Evolutionary conservation across 2,329 filamentous ascomycete genomes (phyloP), one percentile per base, ranked within the genome.

Genomic region (Fusarium torulosum): DNA sequence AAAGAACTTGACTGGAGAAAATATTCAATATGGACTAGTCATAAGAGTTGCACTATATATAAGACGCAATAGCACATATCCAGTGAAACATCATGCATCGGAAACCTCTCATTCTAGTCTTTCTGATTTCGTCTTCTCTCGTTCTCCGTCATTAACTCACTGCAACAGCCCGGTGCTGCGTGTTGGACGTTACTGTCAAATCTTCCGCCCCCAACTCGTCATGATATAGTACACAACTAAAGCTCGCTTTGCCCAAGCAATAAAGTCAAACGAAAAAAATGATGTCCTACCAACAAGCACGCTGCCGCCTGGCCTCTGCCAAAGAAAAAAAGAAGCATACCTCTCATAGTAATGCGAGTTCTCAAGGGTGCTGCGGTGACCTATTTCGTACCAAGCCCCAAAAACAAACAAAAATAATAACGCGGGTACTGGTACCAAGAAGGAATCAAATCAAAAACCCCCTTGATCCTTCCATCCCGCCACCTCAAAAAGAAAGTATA

Each of bases 401-500:
- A 52, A 64, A 66, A 63, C 25, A 62, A 71, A 60, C 58, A 63
- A 29, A 55, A 43, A 52, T 13, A 27, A 19, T n/a, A 8, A 70
- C 58, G 47, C 60, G 64, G 59, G 54, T 58, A 60, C 54, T 66
- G 60, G 63, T 53, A 65, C 55, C 38, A 57, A 49, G 46, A 61
- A 57, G 58, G 57, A 56, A 62, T 59, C 41, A 53, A 45, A 53
- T 31, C 41, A 53, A 53, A 53, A 53, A 53, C 57, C 51, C 45
- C 54, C 44, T 51, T 46, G 33, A 53, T 45, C 57, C 47, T 54
- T 51, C 44, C 53, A 41, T 59, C 63, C 63, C 52, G 35, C 57
- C 37, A 58, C 65, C 60, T 68, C 61, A 45, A 72, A 72, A 75
- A 59, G 66, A 72, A 74, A 75, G 62, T 73, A 59, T 56, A 59